These are phyloP conservation scores for Talaromyces liani DNA, from an alignment of 495 filamentous ascomycete species.

Conservation along the genomic window DNA sequence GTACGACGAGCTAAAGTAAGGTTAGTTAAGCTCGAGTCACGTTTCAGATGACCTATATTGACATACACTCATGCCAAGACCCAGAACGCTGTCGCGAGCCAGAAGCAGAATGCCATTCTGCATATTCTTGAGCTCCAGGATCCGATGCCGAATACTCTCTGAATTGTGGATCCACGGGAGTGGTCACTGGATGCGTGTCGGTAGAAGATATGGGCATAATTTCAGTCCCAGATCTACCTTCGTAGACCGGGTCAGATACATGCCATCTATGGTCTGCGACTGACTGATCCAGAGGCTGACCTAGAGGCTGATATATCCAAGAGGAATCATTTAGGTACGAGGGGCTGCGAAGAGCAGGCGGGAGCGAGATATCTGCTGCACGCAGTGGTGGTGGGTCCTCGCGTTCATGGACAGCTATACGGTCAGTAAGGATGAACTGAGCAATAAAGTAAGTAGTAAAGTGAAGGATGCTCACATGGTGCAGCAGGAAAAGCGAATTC, in stretches of 20 bases:
- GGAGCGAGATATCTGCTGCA: background rate
- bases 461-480: background rate
- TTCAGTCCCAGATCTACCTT: background rate
- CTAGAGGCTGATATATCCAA: background rate
- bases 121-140: background rate
- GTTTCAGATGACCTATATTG: background rate
- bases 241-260: background rate
- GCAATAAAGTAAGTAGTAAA: background rate
- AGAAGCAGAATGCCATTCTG: background rate
- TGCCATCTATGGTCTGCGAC: background rate
- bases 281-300: background rate
- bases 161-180: background rate
- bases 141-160: background rate
- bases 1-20: background rate
- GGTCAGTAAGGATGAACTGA: background rate
- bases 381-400: background rate
- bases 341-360: background rate
- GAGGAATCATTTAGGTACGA: background rate
- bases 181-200: background rate
- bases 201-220: background rate
- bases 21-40: background rate
- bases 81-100: background rate
- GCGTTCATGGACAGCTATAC: background rate
- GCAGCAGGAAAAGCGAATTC: background rate
- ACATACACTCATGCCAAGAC: background rate